Percentiles rank a stretch among this genome's conserved stretches.
Evolutionary conservation across 148 eudicot genomes (phyloP).

Genomic region (Cornus controversa): DNA sequence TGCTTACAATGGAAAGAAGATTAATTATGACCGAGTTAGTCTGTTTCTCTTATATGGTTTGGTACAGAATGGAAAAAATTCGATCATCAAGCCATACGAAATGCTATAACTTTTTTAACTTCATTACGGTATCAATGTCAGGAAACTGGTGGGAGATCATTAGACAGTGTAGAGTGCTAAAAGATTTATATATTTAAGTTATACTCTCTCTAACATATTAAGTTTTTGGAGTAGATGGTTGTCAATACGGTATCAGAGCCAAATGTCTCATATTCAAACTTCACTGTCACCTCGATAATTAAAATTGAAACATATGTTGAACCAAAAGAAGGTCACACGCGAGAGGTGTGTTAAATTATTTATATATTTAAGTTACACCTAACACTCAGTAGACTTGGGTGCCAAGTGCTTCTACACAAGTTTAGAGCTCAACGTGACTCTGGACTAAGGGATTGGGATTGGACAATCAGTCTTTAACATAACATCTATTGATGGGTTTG

Average conservation of each 20-base stretch:
- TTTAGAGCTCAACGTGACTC: background rate
- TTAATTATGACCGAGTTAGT: background rate
- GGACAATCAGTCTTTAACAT: background rate
- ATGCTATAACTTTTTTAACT: background rate
- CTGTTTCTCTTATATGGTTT: background rate
- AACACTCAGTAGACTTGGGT: background rate
- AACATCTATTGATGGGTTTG: background rate
- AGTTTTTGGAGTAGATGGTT: no score
- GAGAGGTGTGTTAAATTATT: no score
- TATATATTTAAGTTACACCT: no score
- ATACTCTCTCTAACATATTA: no score
- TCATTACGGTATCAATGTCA: background rate
- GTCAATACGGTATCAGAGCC: no score
- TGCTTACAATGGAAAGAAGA: background rate
- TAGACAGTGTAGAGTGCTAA: background rate
- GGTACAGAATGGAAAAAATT: background rate
- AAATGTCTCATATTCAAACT: no score
- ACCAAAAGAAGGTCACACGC: no score
- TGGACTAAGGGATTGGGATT: background rate
- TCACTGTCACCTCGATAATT: no score
- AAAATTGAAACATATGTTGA: no score
- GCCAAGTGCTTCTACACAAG: background rate
- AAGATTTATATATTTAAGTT: no score
- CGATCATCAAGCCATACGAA: background rate
- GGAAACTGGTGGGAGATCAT: conserved; percentile 6